A percentile compares a stretch with the other conserved stretches of the same genome.
phyloP scores from a whole-genome alignment of 441 rosid genomes.

The Populus tomentosa region DNA sequence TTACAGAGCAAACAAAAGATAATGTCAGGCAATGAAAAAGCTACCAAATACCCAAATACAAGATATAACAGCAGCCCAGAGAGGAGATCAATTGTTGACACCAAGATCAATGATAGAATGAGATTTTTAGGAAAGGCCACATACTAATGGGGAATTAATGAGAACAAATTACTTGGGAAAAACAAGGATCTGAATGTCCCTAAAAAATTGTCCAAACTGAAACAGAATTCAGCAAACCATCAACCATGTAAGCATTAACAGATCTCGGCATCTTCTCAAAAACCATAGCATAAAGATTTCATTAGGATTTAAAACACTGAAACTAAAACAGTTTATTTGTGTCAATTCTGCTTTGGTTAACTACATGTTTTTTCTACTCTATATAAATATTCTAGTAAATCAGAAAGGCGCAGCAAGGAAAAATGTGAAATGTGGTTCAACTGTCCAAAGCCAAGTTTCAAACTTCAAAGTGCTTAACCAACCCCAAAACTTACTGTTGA shows the following conservation, averaged over 20 bases:
- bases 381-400: background rate
- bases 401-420: background rate
- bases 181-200: background rate
- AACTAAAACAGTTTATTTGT: background rate
- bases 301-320: background rate
- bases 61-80: background rate
- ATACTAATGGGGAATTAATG: background rate
- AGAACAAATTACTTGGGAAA: background rate
- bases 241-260: background rate
- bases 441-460: constrained; percentile 8
- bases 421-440: constrained; percentile 4
- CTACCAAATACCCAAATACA: background rate
- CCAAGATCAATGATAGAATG: background rate
- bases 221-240: background rate
- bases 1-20: background rate
- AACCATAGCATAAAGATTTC: background rate
- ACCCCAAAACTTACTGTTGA: constrained; percentile 40
- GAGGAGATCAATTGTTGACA: background rate
- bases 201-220: background rate
- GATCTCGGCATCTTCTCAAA: background rate
- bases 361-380: background rate
- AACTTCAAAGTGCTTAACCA: constrained; percentile 4
- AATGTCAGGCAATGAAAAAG: background rate
- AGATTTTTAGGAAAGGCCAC: background rate
- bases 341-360: background rate